A percentile compares a stretch with the other conserved stretches of the same genome.
Evolutionary conservation across 345 rosid genomes (phyloP).

Genomic region (Acer campestre): DNA sequence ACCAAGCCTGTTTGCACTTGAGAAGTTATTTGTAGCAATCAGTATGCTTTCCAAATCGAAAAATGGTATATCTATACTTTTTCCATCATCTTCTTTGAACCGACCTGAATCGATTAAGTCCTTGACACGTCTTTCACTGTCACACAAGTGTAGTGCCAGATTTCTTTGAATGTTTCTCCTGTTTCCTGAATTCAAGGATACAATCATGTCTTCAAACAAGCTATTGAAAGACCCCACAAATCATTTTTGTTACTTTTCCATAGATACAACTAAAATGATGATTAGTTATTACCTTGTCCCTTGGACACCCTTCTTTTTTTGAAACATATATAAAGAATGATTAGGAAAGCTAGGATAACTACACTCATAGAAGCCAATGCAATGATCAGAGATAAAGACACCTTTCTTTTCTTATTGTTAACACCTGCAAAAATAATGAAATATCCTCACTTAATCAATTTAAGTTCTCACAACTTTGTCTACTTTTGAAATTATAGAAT

Average conservation of each 20-base stretch:
- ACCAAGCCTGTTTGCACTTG: conserved; percentile 66
- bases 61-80: conserved; percentile 54
- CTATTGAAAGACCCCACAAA: neutral
- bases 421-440: neutral
- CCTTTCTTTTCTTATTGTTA: conserved; percentile 13
- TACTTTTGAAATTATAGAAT: neutral
- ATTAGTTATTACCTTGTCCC: conserved; percentile 41
- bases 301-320: conserved; percentile 38
- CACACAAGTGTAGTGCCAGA: conserved; percentile 38
- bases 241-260: neutral
- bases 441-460: neutral
- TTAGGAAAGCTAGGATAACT: conserved; percentile 30
- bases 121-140: conserved; percentile 50
- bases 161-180: conserved; percentile 36
- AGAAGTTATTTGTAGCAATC: conserved; percentile 66
- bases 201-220: neutral
- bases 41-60: conserved; percentile 57
- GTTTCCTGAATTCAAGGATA: conserved; percentile 29
- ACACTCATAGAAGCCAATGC: conserved; percentile 38
- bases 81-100: conserved; percentile 49
- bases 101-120: conserved; percentile 50
- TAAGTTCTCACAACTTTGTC: neutral
- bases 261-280: neutral
- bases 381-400: conserved; percentile 35
- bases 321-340: conserved; percentile 34